A percentile compares a stretch with the other conserved stretches of the same genome.
These are phyloP conservation scores for Microdochium paspali DNA, from an alignment of 2,329 filamentous ascomycete species.

Conservation along the genomic window DNA sequence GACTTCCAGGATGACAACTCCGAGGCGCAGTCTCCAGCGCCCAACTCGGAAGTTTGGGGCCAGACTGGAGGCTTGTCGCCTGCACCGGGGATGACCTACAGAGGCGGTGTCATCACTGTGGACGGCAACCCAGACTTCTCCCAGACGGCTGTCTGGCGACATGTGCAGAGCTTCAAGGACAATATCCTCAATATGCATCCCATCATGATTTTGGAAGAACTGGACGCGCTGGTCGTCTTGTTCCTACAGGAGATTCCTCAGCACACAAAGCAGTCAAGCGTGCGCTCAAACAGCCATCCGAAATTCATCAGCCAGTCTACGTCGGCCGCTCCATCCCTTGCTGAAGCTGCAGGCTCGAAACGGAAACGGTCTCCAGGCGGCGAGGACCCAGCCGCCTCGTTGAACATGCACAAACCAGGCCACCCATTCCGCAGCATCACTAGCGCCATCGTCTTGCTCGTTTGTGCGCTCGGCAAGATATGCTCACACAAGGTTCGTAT, in stretches of 20 bases:
- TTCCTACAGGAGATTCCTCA: constrained; percentile 36
- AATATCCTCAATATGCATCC: constrained; percentile 59
- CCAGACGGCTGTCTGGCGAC: constrained; percentile 36
- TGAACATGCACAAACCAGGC: constrained; percentile 29
- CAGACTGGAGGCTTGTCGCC: constrained; percentile 43
- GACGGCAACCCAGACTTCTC: constrained; percentile 47
- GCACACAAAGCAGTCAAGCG: constrained; percentile 11
- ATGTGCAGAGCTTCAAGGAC: constrained; percentile 48
- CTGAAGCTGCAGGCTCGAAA: constrained; percentile 28
- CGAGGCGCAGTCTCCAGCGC: constrained; percentile 43
- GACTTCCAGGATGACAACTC: constrained; percentile 33
- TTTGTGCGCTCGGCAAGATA: constrained; percentile 81
- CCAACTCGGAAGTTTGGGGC: constrained; percentile 47
- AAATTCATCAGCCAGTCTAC: constrained; percentile 19
- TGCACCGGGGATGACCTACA: constrained; percentile 23
- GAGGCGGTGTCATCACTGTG: constrained; percentile 25
- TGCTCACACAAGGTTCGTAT: constrained; percentile 48
- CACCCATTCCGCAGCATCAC: constrained; percentile 58
- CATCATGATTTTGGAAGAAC: constrained; percentile 43
- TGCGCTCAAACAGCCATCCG: constrained; percentile 10
- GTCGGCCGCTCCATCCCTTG: constrained; percentile 11
- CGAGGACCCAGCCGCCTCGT: constrained; percentile 16
- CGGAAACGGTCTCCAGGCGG: constrained; percentile 43
- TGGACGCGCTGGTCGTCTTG: constrained; percentile 41
- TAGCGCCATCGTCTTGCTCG: constrained; percentile 72